A percentile compares a stretch with the other conserved stretches of the same genome.
Evolutionary conservation across 257 asterid species (phyloP).

Genomic region (Penstemon davidsonii): DNA sequence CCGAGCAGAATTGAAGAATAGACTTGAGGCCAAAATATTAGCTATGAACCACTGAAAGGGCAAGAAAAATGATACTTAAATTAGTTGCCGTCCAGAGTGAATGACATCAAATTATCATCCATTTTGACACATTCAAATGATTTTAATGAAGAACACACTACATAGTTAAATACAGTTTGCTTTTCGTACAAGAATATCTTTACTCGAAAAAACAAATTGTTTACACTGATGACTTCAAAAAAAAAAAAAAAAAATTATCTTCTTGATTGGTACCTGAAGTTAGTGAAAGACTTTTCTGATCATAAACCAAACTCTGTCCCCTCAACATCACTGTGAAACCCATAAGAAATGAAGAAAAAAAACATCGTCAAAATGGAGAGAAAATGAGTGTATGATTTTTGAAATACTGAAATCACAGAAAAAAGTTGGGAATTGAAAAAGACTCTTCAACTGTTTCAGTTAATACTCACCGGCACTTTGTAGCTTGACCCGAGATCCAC

Average conservation of each 20-base stretch:
- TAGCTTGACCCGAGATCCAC: constrained; percentile 55
- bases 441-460: constrained; percentile 38
- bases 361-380: not conserved
- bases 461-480: constrained; percentile 52
- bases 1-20: constrained; percentile 26
- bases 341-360: constrained; percentile 1
- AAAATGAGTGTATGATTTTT: not conserved
- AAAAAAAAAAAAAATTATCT: not conserved
- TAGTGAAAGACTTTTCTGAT: constrained; percentile 20
- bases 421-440: constrained; percentile 29
- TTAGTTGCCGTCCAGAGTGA: constrained; percentile 43
- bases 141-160: constrained; percentile 1
- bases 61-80: constrained; percentile 19
- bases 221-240: no score
- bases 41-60: constrained; percentile 29
- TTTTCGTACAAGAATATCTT: not conserved
- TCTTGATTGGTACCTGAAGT: constrained; percentile 18
- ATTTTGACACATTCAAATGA: constrained; percentile 31
- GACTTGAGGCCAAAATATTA: constrained; percentile 4
- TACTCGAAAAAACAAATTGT: not conserved
- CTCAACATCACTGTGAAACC: constrained; percentile 20
- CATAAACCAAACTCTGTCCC: constrained; percentile 20
- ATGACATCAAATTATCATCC: constrained; percentile 14
- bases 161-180: not conserved
- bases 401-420: not conserved